Conservation (phyloP, 2,329 filamentous ascomycete species). For the Fusarium chaquense region DNA sequence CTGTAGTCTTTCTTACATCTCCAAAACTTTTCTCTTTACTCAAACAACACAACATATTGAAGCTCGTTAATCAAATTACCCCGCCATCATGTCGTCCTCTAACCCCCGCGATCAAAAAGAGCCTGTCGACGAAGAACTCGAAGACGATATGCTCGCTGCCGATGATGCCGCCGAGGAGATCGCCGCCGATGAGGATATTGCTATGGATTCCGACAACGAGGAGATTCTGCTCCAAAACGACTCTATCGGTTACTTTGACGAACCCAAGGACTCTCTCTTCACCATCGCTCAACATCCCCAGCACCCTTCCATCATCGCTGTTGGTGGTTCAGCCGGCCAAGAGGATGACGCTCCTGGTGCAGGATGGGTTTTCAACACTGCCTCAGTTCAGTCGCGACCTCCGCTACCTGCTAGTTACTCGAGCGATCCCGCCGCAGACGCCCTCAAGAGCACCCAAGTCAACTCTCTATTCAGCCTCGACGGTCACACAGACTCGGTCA, state of each 20-base stretch:
- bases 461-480: constrained; percentile 78
- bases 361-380: constrained; percentile 86
- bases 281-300: constrained; percentile 92
- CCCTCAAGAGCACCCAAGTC: constrained; percentile 66
- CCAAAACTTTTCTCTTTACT: not conserved
- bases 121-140: constrained; percentile 48
- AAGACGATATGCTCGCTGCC: constrained; percentile 60
- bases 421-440: constrained; percentile 68
- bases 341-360: constrained; percentile 75
- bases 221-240: constrained; percentile 91
- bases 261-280: constrained; percentile 91
- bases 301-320: constrained; percentile 81
- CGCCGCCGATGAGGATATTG: constrained; percentile 78
- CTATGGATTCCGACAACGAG: constrained; percentile 83
- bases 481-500: constrained; percentile 94
- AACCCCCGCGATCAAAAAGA: constrained; percentile 45
- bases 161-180: constrained; percentile 79
- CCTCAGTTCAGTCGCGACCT: constrained; percentile 71
- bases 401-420: constrained; percentile 83
- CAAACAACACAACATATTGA: not conserved
- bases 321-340: constrained; percentile 78
- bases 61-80: constrained; percentile 36
- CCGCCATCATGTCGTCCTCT: constrained; percentile 51
- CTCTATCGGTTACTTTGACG: constrained; percentile 91
- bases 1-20: not conserved